These are phyloP conservation scores for Globisporangium emineosum DNA, from an alignment of 352 stramenopile species.

Conservation along the genomic window DNA sequence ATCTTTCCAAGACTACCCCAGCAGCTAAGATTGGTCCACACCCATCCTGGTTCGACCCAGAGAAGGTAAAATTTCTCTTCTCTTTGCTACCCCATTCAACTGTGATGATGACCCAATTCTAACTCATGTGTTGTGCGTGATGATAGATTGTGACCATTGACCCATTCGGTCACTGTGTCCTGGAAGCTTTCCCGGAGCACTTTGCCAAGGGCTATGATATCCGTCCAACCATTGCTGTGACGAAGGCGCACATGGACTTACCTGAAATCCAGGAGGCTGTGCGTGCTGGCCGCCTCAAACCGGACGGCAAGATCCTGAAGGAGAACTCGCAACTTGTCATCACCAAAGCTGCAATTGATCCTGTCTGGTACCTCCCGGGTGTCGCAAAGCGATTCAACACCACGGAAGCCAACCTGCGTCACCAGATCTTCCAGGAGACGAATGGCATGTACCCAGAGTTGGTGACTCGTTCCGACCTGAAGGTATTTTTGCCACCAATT, in stretches of 20 bases:
- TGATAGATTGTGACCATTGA: slow-evolving; percentile 73
- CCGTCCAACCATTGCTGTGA: slow-evolving; percentile 96
- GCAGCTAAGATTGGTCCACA: slow-evolving; percentile 97
- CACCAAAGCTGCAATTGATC: slow-evolving; percentile 98
- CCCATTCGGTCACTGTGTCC: slow-evolving; percentile 72
- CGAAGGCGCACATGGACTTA: slow-evolving; percentile 98
- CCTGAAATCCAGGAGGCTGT: slow-evolving; percentile 97
- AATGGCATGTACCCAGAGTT: slow-evolving; percentile 99
- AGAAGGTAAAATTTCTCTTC: slow-evolving; percentile 67
- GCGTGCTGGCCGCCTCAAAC: slow-evolving; percentile 89
- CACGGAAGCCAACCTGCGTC: slow-evolving; percentile 92
- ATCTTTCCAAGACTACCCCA: slow-evolving; percentile 92
- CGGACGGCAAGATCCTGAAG: slow-evolving; percentile 96
- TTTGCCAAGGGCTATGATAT: slow-evolving; percentile 98
- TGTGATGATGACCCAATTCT: not conserved
- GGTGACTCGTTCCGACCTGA: slow-evolving; percentile 97
- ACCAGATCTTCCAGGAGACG: slow-evolving; percentile 98
- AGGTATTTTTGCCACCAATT: slow-evolving; percentile 98
- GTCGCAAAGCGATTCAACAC: slow-evolving; percentile 98
- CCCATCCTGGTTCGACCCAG: slow-evolving; percentile 93
- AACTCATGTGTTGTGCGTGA: not conserved
- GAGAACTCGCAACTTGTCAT: slow-evolving; percentile 89
- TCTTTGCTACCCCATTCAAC: not conserved
- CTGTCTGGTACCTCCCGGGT: slow-evolving; percentile 98
- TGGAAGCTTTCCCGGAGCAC: slow-evolving; percentile 90